These are phyloP conservation scores for Tolypocladium amazonense DNA, from an alignment of 2,329 filamentous ascomycete genomes.

Conservation along the genomic window DNA sequence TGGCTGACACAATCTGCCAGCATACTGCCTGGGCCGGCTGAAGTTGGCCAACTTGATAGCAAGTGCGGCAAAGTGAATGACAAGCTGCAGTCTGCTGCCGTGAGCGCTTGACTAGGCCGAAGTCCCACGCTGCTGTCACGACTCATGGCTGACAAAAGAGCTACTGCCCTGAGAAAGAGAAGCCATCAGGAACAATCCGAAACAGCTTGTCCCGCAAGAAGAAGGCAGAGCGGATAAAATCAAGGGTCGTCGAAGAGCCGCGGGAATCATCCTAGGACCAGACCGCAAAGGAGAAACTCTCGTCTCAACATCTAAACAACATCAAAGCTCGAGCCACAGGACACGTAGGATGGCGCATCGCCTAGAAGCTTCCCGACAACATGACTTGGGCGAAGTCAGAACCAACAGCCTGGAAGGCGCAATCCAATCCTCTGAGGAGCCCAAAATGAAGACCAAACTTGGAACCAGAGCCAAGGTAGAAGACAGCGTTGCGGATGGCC, in stretches of 20 bases:
- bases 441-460: no score
- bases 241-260: not conserved
- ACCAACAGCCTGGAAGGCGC: no score
- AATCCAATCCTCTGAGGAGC: no score
- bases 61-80: not conserved
- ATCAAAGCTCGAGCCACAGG: not conserved
- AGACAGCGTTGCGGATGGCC: not conserved
- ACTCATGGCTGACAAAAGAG: not conserved
- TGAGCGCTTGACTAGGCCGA: no score
- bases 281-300: not conserved
- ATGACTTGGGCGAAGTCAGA: not conserved
- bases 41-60: not conserved
- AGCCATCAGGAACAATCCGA: no score
- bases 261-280: not conserved
- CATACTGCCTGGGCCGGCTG: not conserved
- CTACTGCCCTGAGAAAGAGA: no score
- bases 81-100: not conserved
- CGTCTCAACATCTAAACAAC: not conserved
- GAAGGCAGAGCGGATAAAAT: not conserved
- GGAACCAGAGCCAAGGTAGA: not conserved
- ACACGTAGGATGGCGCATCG: not conserved
- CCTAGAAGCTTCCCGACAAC: not conserved
- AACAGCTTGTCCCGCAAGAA: no score
- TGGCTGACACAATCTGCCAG: not conserved
- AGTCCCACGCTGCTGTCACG: not conserved